Percentiles rank a stretch among this genome's conserved stretches.
phyloP scores from a whole-genome alignment of 2,329 filamentous ascomycete genomes.

The Phialophora tarda region DNA sequence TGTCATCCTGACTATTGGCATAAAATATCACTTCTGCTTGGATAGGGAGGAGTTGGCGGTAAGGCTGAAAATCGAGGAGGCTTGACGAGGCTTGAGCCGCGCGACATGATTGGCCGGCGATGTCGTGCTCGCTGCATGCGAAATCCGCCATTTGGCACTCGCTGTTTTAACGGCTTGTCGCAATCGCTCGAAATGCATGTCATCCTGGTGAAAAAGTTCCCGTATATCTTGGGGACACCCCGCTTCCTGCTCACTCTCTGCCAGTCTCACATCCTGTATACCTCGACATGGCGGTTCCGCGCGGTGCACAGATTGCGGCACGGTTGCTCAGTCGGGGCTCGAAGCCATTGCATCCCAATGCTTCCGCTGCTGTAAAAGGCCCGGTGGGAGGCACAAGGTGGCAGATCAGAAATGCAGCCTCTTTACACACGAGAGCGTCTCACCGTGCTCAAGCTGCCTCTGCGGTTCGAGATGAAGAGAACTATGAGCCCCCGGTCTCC shows the following conservation, averaged over 20 bases:
- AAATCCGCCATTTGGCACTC: background rate
- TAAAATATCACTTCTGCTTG: background rate
- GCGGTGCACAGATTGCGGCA: constrained; percentile 39
- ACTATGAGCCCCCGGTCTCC: constrained; percentile 44
- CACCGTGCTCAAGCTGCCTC: constrained; percentile 37
- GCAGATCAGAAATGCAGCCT: constrained; percentile 21
- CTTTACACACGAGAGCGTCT: constrained; percentile 29
- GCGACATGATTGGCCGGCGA: constrained; percentile 5
- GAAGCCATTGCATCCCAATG: constrained; percentile 19
- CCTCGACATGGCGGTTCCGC: constrained; percentile 33
- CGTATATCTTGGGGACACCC: background rate
- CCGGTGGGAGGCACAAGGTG: background rate
- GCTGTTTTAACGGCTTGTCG: background rate
- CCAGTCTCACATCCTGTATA: background rate
- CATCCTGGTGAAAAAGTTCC: background rate
- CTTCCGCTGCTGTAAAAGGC: constrained; percentile 11
- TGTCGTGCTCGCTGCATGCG: constrained; percentile 14
- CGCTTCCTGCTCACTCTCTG: background rate
- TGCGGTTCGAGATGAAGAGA: constrained; percentile 34
- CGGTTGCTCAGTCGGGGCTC: constrained; percentile 37
- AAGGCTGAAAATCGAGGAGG: constrained; percentile 2
- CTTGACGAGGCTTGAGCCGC: background rate
- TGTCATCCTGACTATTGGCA: background rate
- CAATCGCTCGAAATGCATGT: background rate
- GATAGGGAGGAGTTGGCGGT: background rate